Conservation (phyloP, 208 protist genomes). For the Trypanosoma avium region DNA sequence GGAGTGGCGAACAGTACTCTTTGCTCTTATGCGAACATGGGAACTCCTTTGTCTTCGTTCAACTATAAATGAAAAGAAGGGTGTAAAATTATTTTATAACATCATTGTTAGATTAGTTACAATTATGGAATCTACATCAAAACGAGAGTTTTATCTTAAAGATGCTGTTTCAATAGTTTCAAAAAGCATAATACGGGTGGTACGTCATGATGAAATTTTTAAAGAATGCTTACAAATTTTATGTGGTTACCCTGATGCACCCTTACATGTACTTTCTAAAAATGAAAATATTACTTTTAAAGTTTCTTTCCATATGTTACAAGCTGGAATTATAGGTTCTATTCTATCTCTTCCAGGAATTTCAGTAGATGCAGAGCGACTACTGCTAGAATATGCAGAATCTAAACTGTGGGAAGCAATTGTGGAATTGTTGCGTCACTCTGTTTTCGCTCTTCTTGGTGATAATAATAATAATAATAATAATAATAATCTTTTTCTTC, state of each 20-base stretch:
- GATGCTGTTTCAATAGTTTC: slow-evolving; percentile 27
- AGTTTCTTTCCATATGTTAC: slow-evolving; percentile 37
- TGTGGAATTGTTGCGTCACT: background rate
- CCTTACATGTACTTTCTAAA: slow-evolving; percentile 33
- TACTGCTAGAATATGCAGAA: slow-evolving; percentile 34
- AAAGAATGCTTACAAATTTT: slow-evolving; percentile 44
- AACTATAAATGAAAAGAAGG: slow-evolving; percentile 41
- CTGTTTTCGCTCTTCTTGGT: too few species aligned
- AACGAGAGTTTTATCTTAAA: slow-evolving; percentile 41
- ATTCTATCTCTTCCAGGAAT: slow-evolving; percentile 35
- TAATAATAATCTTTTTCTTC: background rate
- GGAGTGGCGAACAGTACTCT: slow-evolving; percentile 66
- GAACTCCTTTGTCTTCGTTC: slow-evolving; percentile 82
- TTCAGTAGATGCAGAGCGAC: slow-evolving; percentile 22
- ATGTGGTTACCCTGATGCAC: slow-evolving; percentile 26
- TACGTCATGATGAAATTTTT: slow-evolving; percentile 45
- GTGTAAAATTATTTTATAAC: slow-evolving; percentile 65
- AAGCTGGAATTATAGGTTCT: slow-evolving; percentile 39
- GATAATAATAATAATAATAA: background rate
- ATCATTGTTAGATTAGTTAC: slow-evolving; percentile 47
- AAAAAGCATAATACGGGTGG: slow-evolving; percentile 50
- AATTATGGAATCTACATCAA: slow-evolving; percentile 33
- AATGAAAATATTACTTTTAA: slow-evolving; percentile 9
- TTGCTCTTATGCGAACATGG: slow-evolving; percentile 72
- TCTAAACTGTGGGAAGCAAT: slow-evolving; percentile 19